phyloP scores from a whole-genome alignment of 352 stramenopile genomes.

The Pythium rhizo-oryzae region DNA sequence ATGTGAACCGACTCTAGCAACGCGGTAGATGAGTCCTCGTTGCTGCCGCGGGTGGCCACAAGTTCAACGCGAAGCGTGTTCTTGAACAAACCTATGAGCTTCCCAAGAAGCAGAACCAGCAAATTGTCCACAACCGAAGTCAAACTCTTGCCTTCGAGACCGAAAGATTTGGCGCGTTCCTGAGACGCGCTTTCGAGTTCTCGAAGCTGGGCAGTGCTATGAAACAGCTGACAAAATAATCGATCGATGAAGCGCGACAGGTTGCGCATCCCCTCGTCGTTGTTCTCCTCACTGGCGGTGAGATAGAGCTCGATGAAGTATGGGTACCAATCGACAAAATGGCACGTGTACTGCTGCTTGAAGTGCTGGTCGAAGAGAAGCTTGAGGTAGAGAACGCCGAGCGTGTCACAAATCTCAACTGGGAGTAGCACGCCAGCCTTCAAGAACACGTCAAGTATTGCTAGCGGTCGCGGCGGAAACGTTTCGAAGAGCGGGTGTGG shows the following conservation, averaged over 20 bases:
- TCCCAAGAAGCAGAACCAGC: constrained; percentile 66
- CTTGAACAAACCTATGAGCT: constrained; percentile 67
- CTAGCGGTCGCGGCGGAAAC: constrained; percentile 27
- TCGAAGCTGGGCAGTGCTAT: constrained; percentile 74
- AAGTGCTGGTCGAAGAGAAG: constrained; percentile 81
- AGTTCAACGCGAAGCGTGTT: constrained; percentile 62
- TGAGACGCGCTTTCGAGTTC: constrained; percentile 61
- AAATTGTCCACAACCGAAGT: constrained; percentile 60
- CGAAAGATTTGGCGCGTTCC: constrained; percentile 13
- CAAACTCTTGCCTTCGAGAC: background rate
- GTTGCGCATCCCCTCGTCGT: constrained; percentile 75
- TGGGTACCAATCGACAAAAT: constrained; percentile 83
- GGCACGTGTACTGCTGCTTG: constrained; percentile 80
- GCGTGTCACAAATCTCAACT: constrained; percentile 67
- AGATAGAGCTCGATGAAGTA: constrained; percentile 81
- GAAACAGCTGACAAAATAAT: constrained; percentile 86
- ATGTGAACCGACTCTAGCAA: constrained; percentile 45
- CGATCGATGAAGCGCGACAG: constrained; percentile 83
- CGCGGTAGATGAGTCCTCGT: background rate
- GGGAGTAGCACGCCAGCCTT: constrained; percentile 72
- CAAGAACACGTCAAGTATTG: constrained; percentile 73
- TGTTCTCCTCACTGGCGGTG: constrained; percentile 64
- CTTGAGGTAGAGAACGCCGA: constrained; percentile 84
- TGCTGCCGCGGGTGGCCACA: constrained; percentile 37
- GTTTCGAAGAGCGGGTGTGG: background rate